Base-by-base conservation (phyloP, 805 yeast species). In the Saccharomycopsis guyanensis region DNA sequence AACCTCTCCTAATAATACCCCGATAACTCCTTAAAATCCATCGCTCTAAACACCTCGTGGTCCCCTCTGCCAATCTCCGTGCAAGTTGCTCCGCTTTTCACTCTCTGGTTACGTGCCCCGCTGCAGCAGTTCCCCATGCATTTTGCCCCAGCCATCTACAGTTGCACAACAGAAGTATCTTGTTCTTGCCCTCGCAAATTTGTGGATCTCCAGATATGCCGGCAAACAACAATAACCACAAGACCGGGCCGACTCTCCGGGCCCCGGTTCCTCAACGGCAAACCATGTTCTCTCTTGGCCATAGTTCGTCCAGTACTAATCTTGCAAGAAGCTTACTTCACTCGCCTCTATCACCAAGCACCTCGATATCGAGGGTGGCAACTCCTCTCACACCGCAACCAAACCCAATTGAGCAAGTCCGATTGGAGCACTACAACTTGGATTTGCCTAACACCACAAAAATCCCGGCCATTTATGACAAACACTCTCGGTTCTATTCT, bases 371-470 rank as follows among this genome's bases (percentile, higher is more conserved):
- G 12, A 24, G 52, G 4, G 25, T 25, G 7, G 45, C 44, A 3
- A 50, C 51, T 4, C 51, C 51, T 12, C 35, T 50, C 16, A 50
- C 53, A 16, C 53, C 53, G 12, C 38, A 36, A 13, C 53, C 51
- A 2, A 43, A 45, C 19, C 47, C 46, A 7, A 22, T 51, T 20
- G 54, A 51, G 25, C 47, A 56, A 10, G 54, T 58, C 18, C 59
- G 73, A 50, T 50, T 69, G 32, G 54, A 54, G 33, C 66, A 63
- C 47, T 80, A 76, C 54, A 64, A 66, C 40, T 56, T 80, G 32
- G 82, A 79, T 56, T 78, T 69, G 53, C 80, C 80, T 2, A 38
- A 29, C 31, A 40, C 42, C 12, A 34, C 45, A 3, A 66, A 65
- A 2, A 69, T 69, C 53, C 56, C 48, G 12, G 63, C 62, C 0